Conservation (phyloP, 805 yeast genomes). For the Zygoascus tannicola region DNA sequence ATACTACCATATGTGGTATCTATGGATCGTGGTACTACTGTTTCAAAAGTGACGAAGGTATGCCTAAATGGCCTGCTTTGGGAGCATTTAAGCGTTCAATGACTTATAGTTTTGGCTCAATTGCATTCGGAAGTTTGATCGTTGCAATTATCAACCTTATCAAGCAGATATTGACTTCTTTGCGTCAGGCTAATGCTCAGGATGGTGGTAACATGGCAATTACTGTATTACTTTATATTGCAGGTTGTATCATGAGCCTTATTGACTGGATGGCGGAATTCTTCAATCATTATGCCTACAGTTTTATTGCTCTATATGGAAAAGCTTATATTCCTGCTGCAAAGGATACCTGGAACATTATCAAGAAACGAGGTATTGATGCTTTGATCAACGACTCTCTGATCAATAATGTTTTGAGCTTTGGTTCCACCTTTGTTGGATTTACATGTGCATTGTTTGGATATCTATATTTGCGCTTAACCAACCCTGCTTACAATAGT, state of each 20-base stretch:
- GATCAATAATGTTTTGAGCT: slow-evolving; percentile 67
- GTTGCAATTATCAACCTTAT: slow-evolving; percentile 63
- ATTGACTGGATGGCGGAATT: slow-evolving; percentile 74
- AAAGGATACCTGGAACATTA: slow-evolving; percentile 69
- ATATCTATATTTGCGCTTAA: slow-evolving; percentile 55
- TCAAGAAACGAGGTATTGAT: slow-evolving; percentile 73
- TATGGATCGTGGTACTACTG: slow-evolving; percentile 90
- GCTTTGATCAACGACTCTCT: slow-evolving; percentile 79
- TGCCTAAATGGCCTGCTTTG: slow-evolving; percentile 69
- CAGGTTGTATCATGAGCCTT: slow-evolving; percentile 43
- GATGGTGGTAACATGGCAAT: slow-evolving; percentile 46
- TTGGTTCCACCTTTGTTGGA: slow-evolving; percentile 65
- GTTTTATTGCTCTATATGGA: slow-evolving; percentile 82
- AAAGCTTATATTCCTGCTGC: slow-evolving; percentile 66
- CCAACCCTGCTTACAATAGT: slow-evolving; percentile 56
- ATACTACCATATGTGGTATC: slow-evolving; percentile 72
- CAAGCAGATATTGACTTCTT: slow-evolving; percentile 42
- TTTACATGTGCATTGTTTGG: slow-evolving; percentile 56
- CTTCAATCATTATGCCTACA: slow-evolving; percentile 85
- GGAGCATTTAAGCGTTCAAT: slow-evolving; percentile 74
- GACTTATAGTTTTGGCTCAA: slow-evolving; percentile 83
- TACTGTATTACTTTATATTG: slow-evolving; percentile 43
- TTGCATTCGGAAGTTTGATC: slow-evolving; percentile 74
- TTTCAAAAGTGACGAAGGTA: slow-evolving; percentile 63
- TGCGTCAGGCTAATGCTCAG: slow-evolving; percentile 43